Evolutionary conservation across 805 yeast genomes (phyloP), one percentile per base, ranked within the genome.

Genomic region (Wickerhamiella australiensis): DNA sequence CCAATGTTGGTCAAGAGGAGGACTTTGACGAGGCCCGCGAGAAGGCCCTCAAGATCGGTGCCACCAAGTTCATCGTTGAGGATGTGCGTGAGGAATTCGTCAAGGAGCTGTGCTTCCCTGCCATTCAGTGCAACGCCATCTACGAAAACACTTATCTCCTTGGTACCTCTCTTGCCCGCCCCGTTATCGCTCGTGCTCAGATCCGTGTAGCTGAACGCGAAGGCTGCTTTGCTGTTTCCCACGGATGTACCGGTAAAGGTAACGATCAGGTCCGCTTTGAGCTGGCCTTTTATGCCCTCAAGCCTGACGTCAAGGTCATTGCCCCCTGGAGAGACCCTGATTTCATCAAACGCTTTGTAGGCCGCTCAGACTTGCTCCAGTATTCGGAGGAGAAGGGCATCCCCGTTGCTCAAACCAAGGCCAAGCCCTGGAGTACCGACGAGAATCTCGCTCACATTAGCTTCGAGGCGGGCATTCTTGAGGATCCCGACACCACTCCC

Each of bases 211-310:
- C 99, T 55, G 94, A 87, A 72, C 77, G 84, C 62, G 94, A 92
- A 69, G 96, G 96, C 57, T 92, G 98, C 76, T 87, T 90, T 61
- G 97, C 97, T 49, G 98, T 92, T 46, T 80, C 95, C 45, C 99
- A 92, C 69, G 99, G 99, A 56, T 92, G 98, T 74, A 92, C 99
- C 59, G 99, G 99, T 73, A 92, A 92, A 75, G 99, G 99, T 73
- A 92, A 92, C 68, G 99, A 92, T 70, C 98, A 92, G 74, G 96
- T 92, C 57, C 83, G 99, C 72, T 92, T 92, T 67, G 99, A 92
- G 73, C 75, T 92, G 54, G 82, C 94, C 7, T 92, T 92, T 77
- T 92, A 92, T 69, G 99, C 97, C 33, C 78, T 92, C 68, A 88
- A 92, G 73, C 98, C 99, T 40, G 97, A 88, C 64, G 95, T 92